Evolutionary conservation across 371 early-diverging fungal species (phyloP).

Genomic region (Amoeboaphelidium protococcarum): DNA sequence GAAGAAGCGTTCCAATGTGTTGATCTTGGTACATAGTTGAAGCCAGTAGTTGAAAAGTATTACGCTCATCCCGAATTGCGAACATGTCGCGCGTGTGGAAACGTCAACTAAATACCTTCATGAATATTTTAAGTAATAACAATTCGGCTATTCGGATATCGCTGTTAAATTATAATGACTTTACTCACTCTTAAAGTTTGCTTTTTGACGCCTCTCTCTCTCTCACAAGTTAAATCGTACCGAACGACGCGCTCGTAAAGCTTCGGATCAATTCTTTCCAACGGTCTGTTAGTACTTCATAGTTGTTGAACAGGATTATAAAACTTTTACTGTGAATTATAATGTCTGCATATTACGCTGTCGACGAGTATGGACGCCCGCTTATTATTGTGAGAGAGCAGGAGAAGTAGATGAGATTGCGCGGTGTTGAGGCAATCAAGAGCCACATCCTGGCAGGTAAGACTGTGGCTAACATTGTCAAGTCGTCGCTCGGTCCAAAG

Average conservation of each 20-base stretch:
- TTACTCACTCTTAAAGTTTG: too few species aligned
- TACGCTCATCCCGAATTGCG: constrained; percentile 28
- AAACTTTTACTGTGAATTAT: too few species aligned
- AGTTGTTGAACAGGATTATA: too few species aligned
- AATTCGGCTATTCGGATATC: too few species aligned
- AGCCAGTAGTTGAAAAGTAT: constrained; percentile 63
- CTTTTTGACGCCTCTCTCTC: too few species aligned
- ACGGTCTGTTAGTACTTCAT: too few species aligned
- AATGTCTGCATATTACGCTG: background rate
- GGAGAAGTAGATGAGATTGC: constrained; percentile 54
- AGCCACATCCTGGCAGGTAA: constrained; percentile 94
- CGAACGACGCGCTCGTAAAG: too few species aligned
- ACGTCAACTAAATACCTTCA: background rate
- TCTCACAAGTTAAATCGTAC: too few species aligned
- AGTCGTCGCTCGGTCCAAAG: constrained; percentile 97
- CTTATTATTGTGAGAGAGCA: constrained; percentile 88
- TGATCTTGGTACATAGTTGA: constrained; percentile 65
- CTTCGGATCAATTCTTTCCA: too few species aligned
- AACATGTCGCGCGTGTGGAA: constrained; percentile 26
- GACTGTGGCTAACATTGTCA: constrained; percentile 82
- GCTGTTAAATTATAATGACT: too few species aligned
- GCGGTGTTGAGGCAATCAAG: constrained; percentile 75
- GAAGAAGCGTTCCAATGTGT: constrained; percentile 63
- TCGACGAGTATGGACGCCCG: constrained; percentile 84
- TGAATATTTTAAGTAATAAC: too few species aligned